These are phyloP conservation scores for Oxytropis ochrocephala DNA, from an alignment of 306 rosid species.

Conservation along the genomic window DNA sequence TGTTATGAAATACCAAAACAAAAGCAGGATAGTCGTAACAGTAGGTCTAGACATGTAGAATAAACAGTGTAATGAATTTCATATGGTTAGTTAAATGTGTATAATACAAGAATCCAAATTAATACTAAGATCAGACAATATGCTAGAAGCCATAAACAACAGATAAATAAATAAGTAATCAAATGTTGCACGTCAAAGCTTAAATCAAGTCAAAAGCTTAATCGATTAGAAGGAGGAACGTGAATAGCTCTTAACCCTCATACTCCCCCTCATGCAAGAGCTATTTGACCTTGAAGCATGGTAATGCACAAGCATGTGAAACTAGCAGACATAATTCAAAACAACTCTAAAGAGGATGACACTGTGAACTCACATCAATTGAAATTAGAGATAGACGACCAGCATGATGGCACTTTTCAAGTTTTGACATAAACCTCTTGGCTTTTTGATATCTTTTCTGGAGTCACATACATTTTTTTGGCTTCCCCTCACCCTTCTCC, in stretches of 20 bases:
- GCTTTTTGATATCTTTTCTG: conserved; percentile 98
- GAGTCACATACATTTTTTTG: conserved; percentile 80
- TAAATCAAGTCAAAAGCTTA: conserved; percentile 1
- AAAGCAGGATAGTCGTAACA: neutral
- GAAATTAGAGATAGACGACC: conserved; percentile 83
- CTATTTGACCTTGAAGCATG: neutral
- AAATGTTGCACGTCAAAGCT: neutral
- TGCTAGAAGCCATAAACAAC: conserved; percentile 8
- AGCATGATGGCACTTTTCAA: conserved; percentile 85
- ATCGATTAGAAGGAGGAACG: neutral
- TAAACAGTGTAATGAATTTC: neutral
- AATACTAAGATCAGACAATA: neutral
- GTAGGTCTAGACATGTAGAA: neutral
- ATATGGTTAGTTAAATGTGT: neutral
- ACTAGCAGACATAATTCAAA: conserved; percentile 1
- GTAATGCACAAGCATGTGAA: neutral
- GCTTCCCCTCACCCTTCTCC: conserved; percentile 85
- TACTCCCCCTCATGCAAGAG: neutral
- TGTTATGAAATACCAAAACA: neutral
- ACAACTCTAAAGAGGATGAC: conserved; percentile 1
- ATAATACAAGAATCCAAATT: neutral
- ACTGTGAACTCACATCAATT: conserved; percentile 62
- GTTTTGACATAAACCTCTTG: conserved; percentile 98
- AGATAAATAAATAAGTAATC: neutral
- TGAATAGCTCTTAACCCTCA: neutral